Percentiles rank a stretch among this genome's conserved stretches.
These are phyloP conservation scores for Aphanoascus verrucosus DNA, from an alignment of 2,329 filamentous ascomycete genomes.

Conservation along the genomic window DNA sequence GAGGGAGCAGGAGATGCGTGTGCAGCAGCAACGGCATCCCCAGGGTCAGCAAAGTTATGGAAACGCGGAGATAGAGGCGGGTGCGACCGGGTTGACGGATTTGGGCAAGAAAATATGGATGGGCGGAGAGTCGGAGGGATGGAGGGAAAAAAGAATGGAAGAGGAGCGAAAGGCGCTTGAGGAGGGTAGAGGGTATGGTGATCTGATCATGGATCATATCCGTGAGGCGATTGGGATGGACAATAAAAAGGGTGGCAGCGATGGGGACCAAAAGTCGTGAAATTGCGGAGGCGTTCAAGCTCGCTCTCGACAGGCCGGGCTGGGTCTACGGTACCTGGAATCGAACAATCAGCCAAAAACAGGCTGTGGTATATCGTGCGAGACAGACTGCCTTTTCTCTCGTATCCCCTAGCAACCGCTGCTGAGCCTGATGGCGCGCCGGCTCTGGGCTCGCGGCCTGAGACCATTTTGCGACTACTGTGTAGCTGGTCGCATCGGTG, in stretches of 20 bases:
- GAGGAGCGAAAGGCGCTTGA: conserved; percentile 31
- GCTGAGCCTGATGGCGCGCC: too few species aligned
- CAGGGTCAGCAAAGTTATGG: conserved; percentile 19
- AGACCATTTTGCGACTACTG: too few species aligned
- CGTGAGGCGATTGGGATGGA: conserved; percentile 31
- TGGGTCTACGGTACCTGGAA: too few species aligned
- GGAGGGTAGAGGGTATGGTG: conserved; percentile 34
- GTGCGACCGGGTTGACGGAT: conserved; percentile 12
- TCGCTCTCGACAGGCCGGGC: too few species aligned
- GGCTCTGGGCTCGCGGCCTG: too few species aligned
- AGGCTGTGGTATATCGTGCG: too few species aligned
- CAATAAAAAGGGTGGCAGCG: conserved; percentile 21
- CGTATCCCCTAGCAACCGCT: too few species aligned
- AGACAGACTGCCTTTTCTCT: too few species aligned
- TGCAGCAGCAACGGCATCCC: background rate
- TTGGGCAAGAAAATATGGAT: conserved; percentile 20
- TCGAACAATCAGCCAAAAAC: too few species aligned
- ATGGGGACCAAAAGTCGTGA: conserved; percentile 18
- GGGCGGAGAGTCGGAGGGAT: conserved; percentile 32
- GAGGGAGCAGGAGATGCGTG: conserved; percentile 5
- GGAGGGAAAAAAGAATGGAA: conserved; percentile 30
- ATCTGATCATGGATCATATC: conserved; percentile 37
- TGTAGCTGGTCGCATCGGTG: too few species aligned
- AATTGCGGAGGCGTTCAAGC: too few species aligned
- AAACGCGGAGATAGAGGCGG: conserved; percentile 22